Base-by-base conservation (phyloP, 2,329 filamentous ascomycete species). In the Neofusicoccum laricinum region DNA sequence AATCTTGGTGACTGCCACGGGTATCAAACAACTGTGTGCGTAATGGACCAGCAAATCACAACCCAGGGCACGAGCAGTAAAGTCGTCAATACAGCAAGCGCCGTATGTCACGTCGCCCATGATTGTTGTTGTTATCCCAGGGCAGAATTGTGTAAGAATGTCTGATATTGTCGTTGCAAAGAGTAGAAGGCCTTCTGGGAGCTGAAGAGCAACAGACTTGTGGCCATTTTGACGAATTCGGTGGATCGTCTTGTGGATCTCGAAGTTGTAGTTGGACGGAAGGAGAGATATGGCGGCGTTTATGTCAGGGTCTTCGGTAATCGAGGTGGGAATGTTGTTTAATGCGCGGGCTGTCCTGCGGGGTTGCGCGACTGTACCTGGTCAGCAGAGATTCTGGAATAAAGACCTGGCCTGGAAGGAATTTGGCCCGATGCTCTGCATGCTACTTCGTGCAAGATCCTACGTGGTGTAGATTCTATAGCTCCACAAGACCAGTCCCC, bases 101-200 rank as follows among this genome's bases (percentile, higher is more conserved):
- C 95, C 95, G 76, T 99, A 99, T 0, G 95, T 99, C 48, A 99
- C 95, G 75, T 99, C 95, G 66, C 95, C 95, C 95, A 99, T 99
- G 76, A 99, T 99, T 62, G 98, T 83, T 1, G 94, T 98, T 75
- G 96, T 92, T 45, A 90, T 90, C 1, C 91, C 93, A 0, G 92
- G 90, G 73, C 95, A 99, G 80, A 99, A 99, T 74, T 93, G 90
- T 0, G 91, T 92, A 53, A 99, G 82, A 71, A 99, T 98, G 75
- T 99, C 95, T 3, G 95, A 97, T 69, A 99, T 94, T 40, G 95
- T 99, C 30, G 95, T 98, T 21, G 95, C 95, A 75, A 99, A 99
- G 64, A 99, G 83, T 32, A 99, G 86, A 1, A 99, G 85, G 1
- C 95, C 95, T 78, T 99, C 96, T 4, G 95, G 95, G 83, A 99